Conservation (phyloP, 208 protist species). For the Trypanosoma caninum region DNA sequence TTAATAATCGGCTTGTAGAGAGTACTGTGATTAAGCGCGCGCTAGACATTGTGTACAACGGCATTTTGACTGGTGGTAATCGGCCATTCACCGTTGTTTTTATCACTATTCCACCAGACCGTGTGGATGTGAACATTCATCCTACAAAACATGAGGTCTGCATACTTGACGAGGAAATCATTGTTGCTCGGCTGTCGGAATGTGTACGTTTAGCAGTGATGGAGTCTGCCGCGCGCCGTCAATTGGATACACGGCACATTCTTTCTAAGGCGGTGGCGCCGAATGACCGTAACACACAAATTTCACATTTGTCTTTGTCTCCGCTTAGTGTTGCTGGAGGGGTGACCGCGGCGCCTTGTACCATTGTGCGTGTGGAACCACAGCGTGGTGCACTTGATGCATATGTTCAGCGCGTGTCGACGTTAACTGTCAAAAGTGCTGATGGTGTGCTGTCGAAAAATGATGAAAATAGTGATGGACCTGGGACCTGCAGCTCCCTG, state of each 20-base stretch:
- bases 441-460: background rate
- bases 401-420: constrained; percentile 30
- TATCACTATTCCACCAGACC: constrained; percentile 84
- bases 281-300: constrained; percentile 15
- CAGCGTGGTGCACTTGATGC: constrained; percentile 73
- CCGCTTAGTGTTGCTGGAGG: background rate
- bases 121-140: constrained; percentile 99
- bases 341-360: constrained; percentile 54
- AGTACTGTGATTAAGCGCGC: constrained; percentile 77
- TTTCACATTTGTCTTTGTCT: background rate
- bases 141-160: constrained; percentile 97
- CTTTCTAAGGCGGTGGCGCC: constrained; percentile 22
- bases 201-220: constrained; percentile 51
- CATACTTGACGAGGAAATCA: constrained; percentile 79
- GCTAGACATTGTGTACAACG: constrained; percentile 88
- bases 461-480: background rate
- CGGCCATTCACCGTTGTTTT: constrained; percentile 95
- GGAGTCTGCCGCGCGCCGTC: constrained; percentile 49
- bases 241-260: constrained; percentile 43
- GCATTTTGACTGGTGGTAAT: constrained; percentile 82
- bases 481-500: background rate
- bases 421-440: background rate
- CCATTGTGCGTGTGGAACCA: constrained; percentile 68
- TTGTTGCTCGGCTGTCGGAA: constrained; percentile 56
- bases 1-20: constrained; percentile 86